phyloP scores from a whole-genome alignment of 208 protist species.

The Leishmania gerbilli region DNA sequence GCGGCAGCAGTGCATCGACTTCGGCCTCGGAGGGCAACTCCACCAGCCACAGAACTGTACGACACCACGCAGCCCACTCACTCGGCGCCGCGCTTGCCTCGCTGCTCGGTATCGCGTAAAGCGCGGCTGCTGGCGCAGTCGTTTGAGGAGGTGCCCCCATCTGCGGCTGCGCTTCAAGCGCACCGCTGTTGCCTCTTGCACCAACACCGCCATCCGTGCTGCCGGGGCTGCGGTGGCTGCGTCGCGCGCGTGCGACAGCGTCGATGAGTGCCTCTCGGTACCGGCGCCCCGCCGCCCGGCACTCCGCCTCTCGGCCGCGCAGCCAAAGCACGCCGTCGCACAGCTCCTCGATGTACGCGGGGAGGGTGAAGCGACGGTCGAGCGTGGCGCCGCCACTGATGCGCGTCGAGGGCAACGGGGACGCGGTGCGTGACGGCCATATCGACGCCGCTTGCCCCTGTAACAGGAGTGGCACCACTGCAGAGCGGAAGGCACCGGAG shows the following conservation, averaged over 20 bases:
- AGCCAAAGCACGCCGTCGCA: slow-evolving; percentile 60
- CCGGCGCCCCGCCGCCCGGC: slow-evolving; percentile 39
- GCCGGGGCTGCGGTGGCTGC: not conserved
- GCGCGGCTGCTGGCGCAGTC: not conserved
- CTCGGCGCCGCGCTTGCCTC: not conserved
- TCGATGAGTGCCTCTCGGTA: slow-evolving; percentile 48
- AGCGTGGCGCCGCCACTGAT: slow-evolving; percentile 21
- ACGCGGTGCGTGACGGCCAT: not conserved
- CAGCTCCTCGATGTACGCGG: slow-evolving; percentile 79
- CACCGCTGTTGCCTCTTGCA: not conserved
- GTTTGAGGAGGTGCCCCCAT: not conserved
- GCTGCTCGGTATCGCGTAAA: not conserved
- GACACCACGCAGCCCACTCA: slow-evolving; percentile 16
- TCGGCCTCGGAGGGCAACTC: slow-evolving; percentile 11
- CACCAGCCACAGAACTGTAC: slow-evolving; percentile 27
- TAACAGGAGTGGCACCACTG: slow-evolving; percentile 14
- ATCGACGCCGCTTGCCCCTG: not conserved
- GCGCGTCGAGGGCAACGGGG: not conserved
- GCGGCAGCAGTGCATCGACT: slow-evolving; percentile 17
- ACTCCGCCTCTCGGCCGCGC: slow-evolving; percentile 75
- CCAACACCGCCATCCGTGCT: not conserved
- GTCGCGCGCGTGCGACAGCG: not conserved
- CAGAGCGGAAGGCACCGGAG: not conserved
- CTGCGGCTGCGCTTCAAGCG: not conserved
- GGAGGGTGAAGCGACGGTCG: slow-evolving; percentile 50